Evolutionary conservation across 164 flowering plant genomes (phyloP).

Genomic region (Dillenia turbinata): DNA sequence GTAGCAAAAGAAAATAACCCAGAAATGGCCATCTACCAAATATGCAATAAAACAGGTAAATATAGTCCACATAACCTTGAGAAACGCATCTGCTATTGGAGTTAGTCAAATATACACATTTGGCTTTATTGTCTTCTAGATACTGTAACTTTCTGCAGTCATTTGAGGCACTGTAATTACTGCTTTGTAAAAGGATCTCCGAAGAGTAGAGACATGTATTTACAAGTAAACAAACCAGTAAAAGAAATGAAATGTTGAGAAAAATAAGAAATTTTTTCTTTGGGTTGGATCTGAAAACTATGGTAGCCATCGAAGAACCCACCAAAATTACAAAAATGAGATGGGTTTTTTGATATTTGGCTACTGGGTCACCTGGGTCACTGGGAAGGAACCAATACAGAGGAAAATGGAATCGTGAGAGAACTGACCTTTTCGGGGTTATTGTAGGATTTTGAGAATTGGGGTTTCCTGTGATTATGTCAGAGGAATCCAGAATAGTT

Average conservation of each 20-base stretch:
- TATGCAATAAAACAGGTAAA: conserved; percentile 56
- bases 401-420: too few relatives aligned
- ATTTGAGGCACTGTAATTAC: neutral
- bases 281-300: conserved; percentile 3
- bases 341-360: too few relatives aligned
- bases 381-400: too few relatives aligned
- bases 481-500: too few relatives aligned
- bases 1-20: conserved; percentile 31
- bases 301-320: neutral
- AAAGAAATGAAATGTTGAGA: conserved; percentile 18
- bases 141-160: conserved; percentile 24
- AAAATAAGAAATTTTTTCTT: conserved; percentile 5
- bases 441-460: too few relatives aligned
- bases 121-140: conserved; percentile 22
- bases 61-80: conserved; percentile 60
- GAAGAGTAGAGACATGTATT: neutral
- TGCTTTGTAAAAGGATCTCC: neutral
- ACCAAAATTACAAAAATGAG: neutral
- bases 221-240: conserved; percentile 8
- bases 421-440: too few relatives aligned
- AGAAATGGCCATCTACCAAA: conserved; percentile 28
- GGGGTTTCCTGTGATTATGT: too few relatives aligned
- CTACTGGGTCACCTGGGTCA: too few relatives aligned
- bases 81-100: conserved; percentile 38
- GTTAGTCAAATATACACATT: conserved; percentile 42